phyloP scores from a whole-genome alignment of 1,284 basidiomycete genomes.

The Sporisorium exsertum region DNA sequence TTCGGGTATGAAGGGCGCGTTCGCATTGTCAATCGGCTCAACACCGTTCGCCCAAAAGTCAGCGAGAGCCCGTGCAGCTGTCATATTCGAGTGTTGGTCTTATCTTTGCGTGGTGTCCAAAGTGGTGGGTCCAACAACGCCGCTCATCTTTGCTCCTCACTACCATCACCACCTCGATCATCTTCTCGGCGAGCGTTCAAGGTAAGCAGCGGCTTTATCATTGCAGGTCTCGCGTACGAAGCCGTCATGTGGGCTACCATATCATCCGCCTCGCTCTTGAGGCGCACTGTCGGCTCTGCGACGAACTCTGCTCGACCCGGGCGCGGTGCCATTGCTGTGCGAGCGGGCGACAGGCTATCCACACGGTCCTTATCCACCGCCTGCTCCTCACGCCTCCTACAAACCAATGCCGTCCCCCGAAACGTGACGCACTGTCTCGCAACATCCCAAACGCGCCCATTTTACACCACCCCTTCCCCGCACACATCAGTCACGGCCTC shows the following conservation, averaged over 20 bases:
- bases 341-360: not conserved
- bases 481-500: constrained; percentile 9
- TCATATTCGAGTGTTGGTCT: constrained; percentile 18
- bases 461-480: constrained; percentile 7
- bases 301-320: not conserved
- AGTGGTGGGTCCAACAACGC: too few relatives aligned
- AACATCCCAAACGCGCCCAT: not conserved
- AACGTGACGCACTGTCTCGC: not conserved
- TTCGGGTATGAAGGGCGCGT: constrained; percentile 22
- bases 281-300: constrained; percentile 15
- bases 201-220: not conserved
- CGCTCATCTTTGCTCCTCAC: not conserved
- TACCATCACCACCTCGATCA: constrained; percentile 13
- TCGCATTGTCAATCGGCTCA: constrained; percentile 8
- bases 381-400: not conserved
- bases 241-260: constrained; percentile 14
- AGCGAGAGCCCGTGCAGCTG: constrained; percentile 16
- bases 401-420: not conserved
- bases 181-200: not conserved
- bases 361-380: not conserved
- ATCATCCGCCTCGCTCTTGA: constrained; percentile 19
- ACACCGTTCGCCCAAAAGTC: not conserved
- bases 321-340: too few relatives aligned
- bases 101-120: constrained; percentile 11
- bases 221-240: not conserved